Conservation (phyloP, 164 flowering plant genomes). For the Macadamia tetraphylla region DNA sequence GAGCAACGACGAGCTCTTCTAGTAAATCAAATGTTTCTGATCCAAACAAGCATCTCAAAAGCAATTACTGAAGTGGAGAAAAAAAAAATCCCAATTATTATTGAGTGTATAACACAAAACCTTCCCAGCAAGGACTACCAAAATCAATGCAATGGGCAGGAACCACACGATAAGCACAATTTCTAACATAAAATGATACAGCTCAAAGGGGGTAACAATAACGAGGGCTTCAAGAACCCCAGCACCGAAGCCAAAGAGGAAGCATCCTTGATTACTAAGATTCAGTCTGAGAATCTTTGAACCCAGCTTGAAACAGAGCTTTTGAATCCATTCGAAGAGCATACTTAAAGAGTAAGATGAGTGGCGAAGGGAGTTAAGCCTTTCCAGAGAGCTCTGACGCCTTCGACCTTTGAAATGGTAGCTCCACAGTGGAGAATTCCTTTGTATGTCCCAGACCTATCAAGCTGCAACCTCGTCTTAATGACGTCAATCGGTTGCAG, state of each 20-base stretch:
- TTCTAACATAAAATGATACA: slow-evolving; percentile 7
- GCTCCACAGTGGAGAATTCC: slow-evolving; percentile 89
- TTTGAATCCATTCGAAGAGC: slow-evolving; percentile 95
- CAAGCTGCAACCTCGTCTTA: slow-evolving; percentile 92
- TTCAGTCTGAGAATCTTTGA: slow-evolving; percentile 60
- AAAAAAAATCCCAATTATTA: too few relatives aligned
- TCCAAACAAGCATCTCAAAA: too few relatives aligned
- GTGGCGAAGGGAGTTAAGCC: slow-evolving; percentile 96
- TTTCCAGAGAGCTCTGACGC: slow-evolving; percentile 93
- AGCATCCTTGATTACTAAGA: slow-evolving; percentile 53
- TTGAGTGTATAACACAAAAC: too few relatives aligned
- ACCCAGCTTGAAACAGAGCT: slow-evolving; percentile 70
- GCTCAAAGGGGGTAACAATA: slow-evolving; percentile 98
- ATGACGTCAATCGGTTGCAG: slow-evolving; percentile 96
- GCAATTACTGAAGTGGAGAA: too few relatives aligned
- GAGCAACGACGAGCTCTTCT: too few relatives aligned
- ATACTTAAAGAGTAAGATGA: slow-evolving; percentile 81
- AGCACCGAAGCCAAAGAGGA: slow-evolving; percentile 83
- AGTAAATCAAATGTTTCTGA: too few relatives aligned
- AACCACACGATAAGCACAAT: too few relatives aligned
- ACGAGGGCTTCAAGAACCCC: slow-evolving; percentile 92
- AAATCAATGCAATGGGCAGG: too few relatives aligned
- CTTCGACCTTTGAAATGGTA: slow-evolving; percentile 56
- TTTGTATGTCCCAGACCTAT: slow-evolving; percentile 56
- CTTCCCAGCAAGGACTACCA: too few relatives aligned